A percentile compares a stretch with the other conserved stretches of the same genome.
phyloP scores from a whole-genome alignment of 1,139 yeast genomes.

The Cylindricascospora bacillispora region DNA sequence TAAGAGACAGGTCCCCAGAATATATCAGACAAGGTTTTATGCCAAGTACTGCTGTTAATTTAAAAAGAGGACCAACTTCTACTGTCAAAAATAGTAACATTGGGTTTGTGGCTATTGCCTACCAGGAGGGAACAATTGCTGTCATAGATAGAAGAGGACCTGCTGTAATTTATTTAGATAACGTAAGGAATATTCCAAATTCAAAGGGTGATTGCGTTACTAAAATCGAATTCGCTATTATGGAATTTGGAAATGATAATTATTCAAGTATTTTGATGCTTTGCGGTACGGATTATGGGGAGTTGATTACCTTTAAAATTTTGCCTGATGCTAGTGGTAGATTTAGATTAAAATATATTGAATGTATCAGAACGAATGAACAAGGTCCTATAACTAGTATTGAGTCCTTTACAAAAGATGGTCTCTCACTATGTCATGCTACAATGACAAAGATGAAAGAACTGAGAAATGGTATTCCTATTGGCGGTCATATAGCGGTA shows the following conservation, averaged over 20 bases:
- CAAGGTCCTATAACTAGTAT: constrained; percentile 40
- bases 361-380: constrained; percentile 35
- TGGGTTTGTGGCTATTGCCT: constrained; percentile 80
- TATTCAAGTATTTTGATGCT: constrained; percentile 60
- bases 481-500: constrained; percentile 51
- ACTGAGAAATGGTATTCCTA: constrained; percentile 47
- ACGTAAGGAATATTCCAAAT: constrained; percentile 19
- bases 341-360: constrained; percentile 47
- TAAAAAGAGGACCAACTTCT: constrained; percentile 38
- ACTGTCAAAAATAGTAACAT: constrained; percentile 57
- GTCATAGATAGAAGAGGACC: constrained; percentile 84
- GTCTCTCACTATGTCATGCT: constrained; percentile 58
- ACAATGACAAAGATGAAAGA: constrained; percentile 44
- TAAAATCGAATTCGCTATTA: constrained; percentile 55
- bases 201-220: constrained; percentile 34
- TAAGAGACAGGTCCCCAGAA: constrained; percentile 30
- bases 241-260: constrained; percentile 49
- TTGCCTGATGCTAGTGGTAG: constrained; percentile 60
- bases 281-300: constrained; percentile 76
- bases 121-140: constrained; percentile 58
- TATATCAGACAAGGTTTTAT: constrained; percentile 50
- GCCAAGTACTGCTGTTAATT: constrained; percentile 48
- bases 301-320: constrained; percentile 52
- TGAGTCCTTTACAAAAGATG: constrained; percentile 42
- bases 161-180: constrained; percentile 53